A percentile compares a stretch with the other conserved stretches of the same genome.
phyloP scores from a whole-genome alignment of 305 asterid genomes.

The Euphrasia arctica region DNA sequence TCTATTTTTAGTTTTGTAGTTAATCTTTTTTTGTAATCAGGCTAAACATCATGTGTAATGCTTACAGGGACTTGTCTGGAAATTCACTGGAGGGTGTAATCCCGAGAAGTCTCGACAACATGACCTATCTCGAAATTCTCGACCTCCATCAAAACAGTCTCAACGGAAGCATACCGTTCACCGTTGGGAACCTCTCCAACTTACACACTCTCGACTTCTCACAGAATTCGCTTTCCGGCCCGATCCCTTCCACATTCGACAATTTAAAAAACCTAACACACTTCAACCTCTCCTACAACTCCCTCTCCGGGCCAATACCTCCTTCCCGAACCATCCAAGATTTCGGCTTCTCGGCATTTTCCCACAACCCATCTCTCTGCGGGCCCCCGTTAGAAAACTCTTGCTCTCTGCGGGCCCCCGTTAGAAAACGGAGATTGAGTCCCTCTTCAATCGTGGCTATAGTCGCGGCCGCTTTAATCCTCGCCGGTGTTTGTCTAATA shows the following conservation, averaged over 20 bases:
- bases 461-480: conserved; percentile 75
- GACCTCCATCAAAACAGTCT: conserved; percentile 70
- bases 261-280: conserved; percentile 51
- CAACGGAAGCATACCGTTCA: conserved; percentile 58
- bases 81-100: conserved; percentile 58
- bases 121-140: conserved; percentile 64
- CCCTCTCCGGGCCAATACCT: conserved; percentile 81
- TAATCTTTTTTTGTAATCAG: background rate
- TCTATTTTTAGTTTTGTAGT: background rate
- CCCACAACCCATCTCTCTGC: conserved; percentile 65
- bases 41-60: background rate
- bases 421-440: conserved; percentile 58
- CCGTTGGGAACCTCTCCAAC: conserved; percentile 62
- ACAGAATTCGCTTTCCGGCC: conserved; percentile 51
- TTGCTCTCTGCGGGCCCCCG: conserved; percentile 36
- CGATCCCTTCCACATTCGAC: conserved; percentile 54
- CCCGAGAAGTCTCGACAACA: conserved; percentile 52
- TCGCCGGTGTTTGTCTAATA: conserved; percentile 62
- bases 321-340: conserved; percentile 44
- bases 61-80: conserved; percentile 73
- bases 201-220: conserved; percentile 66
- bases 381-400: conserved; percentile 58
- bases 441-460: conserved; percentile 71
- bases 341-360: conserved; percentile 67
- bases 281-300: conserved; percentile 78